Evolutionary conservation across 331 rosid species (phyloP).

Genomic region (Phaseolus coccineus): DNA sequence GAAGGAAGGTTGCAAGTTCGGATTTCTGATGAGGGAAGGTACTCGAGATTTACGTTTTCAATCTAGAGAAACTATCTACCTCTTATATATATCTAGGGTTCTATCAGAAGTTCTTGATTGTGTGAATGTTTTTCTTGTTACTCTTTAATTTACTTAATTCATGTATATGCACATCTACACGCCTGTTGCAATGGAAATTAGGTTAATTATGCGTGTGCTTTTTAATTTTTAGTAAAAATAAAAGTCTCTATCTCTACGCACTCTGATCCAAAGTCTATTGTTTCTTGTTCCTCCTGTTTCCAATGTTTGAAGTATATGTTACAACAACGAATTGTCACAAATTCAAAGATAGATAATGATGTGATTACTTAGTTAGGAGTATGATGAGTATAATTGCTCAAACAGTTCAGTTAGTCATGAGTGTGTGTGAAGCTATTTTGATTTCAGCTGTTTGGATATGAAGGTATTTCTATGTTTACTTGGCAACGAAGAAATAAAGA

Average conservation of each 20-base stretch:
- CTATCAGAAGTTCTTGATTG: conserved; percentile 13
- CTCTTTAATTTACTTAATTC: not conserved
- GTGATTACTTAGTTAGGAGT: not conserved
- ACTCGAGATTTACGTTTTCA: conserved; percentile 30
- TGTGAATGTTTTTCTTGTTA: conserved; percentile 30
- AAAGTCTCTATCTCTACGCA: not conserved
- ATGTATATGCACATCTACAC: conserved; percentile 30
- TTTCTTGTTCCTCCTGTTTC: conserved; percentile 8
- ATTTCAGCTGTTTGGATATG: not conserved
- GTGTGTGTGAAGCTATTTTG: not conserved
- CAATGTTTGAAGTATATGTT: conserved; percentile 19
- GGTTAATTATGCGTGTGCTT: not conserved
- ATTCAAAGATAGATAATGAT: conserved; percentile 2
- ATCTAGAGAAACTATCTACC: conserved; percentile 22
- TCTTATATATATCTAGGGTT: conserved; percentile 44
- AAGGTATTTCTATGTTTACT: not conserved
- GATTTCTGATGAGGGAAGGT: conserved; percentile 38
- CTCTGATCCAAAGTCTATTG: not conserved
- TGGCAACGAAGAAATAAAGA: conserved; percentile 13
- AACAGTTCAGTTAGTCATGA: not conserved
- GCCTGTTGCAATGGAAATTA: conserved; percentile 38
- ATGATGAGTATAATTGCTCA: not conserved
- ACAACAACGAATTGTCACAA: not conserved
- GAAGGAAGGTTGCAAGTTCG: conserved; percentile 30
- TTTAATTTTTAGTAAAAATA: not conserved